phyloP scores from a whole-genome alignment of 805 yeast species.

The Blastobotrys robertii region DNA sequence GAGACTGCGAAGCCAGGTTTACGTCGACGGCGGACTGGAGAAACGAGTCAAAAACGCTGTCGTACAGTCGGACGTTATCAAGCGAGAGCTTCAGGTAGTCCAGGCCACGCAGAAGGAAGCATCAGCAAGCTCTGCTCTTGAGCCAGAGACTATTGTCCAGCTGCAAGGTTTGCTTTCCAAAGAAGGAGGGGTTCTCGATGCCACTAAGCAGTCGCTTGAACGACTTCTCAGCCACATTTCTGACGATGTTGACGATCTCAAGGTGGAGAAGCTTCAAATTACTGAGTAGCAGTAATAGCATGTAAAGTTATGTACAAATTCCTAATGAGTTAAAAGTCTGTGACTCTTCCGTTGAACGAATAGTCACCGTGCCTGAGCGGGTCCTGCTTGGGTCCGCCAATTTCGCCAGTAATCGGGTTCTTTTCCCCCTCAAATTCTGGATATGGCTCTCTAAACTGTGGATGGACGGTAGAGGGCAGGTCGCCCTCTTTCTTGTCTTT shows the following conservation, averaged over 20 bases:
- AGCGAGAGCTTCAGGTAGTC: neutral
- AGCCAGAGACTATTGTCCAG: slow-evolving; percentile 1
- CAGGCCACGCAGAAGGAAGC: neutral
- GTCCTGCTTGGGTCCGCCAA: slow-evolving; percentile 96
- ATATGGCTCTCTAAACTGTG: slow-evolving; percentile 63
- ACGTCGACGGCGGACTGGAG: slow-evolving; percentile 18
- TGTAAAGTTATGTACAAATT: neutral
- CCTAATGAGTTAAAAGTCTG: slow-evolving; percentile 55
- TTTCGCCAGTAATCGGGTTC: slow-evolving; percentile 89
- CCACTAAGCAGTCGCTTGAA: slow-evolving; percentile 2
- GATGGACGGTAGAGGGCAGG: slow-evolving; percentile 36
- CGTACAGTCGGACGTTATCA: slow-evolving; percentile 5
- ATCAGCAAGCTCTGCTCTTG: neutral
- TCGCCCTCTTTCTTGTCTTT: slow-evolving; percentile 31
- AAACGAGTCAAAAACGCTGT: slow-evolving; percentile 6
- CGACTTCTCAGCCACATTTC: neutral
- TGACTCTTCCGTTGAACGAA: slow-evolving; percentile 92
- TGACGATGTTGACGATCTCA: neutral
- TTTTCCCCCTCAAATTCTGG: slow-evolving; percentile 94
- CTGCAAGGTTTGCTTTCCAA: slow-evolving; percentile 7
- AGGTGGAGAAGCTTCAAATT: neutral
- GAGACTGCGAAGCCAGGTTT: slow-evolving; percentile 24
- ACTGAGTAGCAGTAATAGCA: neutral
- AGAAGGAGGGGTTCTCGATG: slow-evolving; percentile 9
- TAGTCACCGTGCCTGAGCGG: slow-evolving; percentile 88